Conservation (phyloP, 225 moss, liverwort and hornwort genomes). For the Physcomitrium patens region DNA sequence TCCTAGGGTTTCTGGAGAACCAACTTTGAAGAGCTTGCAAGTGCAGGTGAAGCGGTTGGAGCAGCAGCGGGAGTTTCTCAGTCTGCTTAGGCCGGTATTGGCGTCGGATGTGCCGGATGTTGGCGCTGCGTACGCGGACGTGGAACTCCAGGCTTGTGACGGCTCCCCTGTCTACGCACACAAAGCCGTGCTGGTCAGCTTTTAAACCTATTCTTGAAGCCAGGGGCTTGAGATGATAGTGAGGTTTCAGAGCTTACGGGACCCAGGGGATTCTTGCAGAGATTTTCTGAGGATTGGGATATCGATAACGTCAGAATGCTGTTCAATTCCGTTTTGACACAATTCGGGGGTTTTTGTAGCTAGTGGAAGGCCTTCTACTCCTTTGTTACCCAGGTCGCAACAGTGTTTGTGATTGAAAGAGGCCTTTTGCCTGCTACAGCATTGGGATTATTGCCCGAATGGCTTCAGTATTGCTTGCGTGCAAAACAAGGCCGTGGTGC, state of each 20-base stretch:
- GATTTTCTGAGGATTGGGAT: slow-evolving; percentile 6
- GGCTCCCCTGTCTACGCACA: slow-evolving; percentile 65
- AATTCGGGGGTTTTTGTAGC: slow-evolving; percentile 24
- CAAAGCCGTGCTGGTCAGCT: slow-evolving; percentile 62
- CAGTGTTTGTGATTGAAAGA: neutral
- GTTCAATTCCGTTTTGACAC: slow-evolving; percentile 25
- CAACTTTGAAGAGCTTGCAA: slow-evolving; percentile 52
- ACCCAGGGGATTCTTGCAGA: neutral
- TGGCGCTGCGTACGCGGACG: slow-evolving; percentile 51
- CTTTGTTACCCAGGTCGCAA: neutral
- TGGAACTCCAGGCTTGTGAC: slow-evolving; percentile 63
- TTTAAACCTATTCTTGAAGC: slow-evolving; percentile 30
- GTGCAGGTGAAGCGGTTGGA: slow-evolving; percentile 72
- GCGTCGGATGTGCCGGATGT: slow-evolving; percentile 45
- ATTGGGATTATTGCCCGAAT: neutral
- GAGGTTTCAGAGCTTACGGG: slow-evolving; percentile 25
- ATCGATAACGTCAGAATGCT: slow-evolving; percentile 21
- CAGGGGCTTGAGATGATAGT: slow-evolving; percentile 14
- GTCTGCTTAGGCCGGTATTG: slow-evolving; percentile 43
- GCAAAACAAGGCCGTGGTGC: neutral
- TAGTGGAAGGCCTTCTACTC: neutral
- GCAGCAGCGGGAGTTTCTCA: slow-evolving; percentile 67
- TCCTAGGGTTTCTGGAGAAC: slow-evolving; percentile 52
- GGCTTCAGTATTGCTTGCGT: neutral
- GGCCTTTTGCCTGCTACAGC: neutral